Conservation (phyloP, 23 red algal species). For the Pyropia haitanensis region DNA sequence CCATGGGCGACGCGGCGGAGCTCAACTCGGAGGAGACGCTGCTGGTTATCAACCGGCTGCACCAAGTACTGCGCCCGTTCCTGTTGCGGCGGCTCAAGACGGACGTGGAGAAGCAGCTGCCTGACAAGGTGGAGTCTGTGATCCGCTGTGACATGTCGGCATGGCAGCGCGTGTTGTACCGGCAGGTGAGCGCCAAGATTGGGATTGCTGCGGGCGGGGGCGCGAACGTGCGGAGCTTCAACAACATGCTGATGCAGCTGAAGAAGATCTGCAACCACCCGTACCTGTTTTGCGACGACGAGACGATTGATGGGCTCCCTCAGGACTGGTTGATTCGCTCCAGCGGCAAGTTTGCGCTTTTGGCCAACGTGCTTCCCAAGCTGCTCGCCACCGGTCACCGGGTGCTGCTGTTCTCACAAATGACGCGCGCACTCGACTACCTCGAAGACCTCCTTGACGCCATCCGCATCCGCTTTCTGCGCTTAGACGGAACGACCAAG, state of each 20-base stretch:
- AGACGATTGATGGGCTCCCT: conserved; percentile 38
- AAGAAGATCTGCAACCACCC: conserved; percentile 99
- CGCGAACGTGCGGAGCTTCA: conserved; percentile 36
- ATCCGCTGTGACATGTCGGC: conserved; percentile 88
- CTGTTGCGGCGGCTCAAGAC: conserved; percentile 78
- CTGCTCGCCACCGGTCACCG: conserved; percentile 66
- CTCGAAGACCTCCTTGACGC: conserved; percentile 63
- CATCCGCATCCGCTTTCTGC: conserved; percentile 66
- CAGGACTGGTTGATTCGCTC: conserved; percentile 67
- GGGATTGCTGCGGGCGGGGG: conserved; percentile 50
- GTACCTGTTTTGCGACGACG: conserved; percentile 88
- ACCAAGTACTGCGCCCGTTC: conserved; percentile 95
- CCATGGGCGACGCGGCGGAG: conserved; percentile 59
- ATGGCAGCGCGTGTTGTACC: conserved; percentile 91
- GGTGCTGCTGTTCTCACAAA: conserved; percentile 91
- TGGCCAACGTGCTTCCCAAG: conserved; percentile 76
- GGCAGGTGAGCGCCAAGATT: conserved; percentile 49
- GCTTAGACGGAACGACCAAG: conserved; percentile 81
- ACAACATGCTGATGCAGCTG: conserved; percentile 91
- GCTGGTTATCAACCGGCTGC: conserved; percentile 88
- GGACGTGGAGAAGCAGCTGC: conserved; percentile 82
- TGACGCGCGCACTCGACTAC: conserved; percentile 85
- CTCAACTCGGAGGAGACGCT: conserved; percentile 81
- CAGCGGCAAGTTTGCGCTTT: conserved; percentile 87
- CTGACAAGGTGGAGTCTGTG: conserved; percentile 81